Percentiles rank a stretch among this genome's conserved stretches.
Evolutionary conservation across 352 stramenopile species (phyloP).

Genomic region (Phytophthora syringae): DNA sequence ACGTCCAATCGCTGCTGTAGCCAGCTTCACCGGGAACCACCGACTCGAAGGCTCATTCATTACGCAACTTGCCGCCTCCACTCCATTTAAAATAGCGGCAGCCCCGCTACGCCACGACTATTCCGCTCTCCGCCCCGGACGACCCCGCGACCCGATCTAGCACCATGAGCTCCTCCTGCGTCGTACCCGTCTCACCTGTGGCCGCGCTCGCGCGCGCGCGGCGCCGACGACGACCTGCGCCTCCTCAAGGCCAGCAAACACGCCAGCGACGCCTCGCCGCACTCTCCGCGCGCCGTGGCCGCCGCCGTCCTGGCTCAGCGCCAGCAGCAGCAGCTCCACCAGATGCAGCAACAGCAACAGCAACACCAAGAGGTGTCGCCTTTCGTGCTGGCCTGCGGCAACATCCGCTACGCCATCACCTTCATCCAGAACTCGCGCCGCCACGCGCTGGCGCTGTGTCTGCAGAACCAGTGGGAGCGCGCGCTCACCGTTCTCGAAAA

Average conservation of each 20-base stretch:
- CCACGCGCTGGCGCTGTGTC: slow-evolving; percentile 68
- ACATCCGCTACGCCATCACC: slow-evolving; percentile 71
- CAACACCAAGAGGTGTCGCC: slow-evolving; percentile 37
- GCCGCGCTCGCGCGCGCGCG: slow-evolving; percentile 56
- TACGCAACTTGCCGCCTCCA: slow-evolving; percentile 27
- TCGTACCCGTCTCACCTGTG: slow-evolving; percentile 50
- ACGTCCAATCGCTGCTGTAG: slow-evolving; percentile 39
- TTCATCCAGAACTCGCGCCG: slow-evolving; percentile 82
- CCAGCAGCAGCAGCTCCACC: slow-evolving; percentile 33
- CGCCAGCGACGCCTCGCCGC: slow-evolving; percentile 52
- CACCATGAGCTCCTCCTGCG: slow-evolving; percentile 68
- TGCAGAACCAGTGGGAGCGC: slow-evolving; percentile 81
- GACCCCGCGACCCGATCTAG: slow-evolving; percentile 2
- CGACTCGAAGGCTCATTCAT: slow-evolving; percentile 21
- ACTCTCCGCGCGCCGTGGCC: slow-evolving; percentile 38
- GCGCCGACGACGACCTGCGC: slow-evolving; percentile 56
- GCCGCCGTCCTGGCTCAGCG: slow-evolving; percentile 35
- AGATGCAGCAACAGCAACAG: slow-evolving; percentile 28
- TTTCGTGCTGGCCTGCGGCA: slow-evolving; percentile 57
- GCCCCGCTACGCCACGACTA: slow-evolving; percentile 10
- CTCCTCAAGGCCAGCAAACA: slow-evolving; percentile 74
- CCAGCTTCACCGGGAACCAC: slow-evolving; percentile 19
- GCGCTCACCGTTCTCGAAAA: slow-evolving; percentile 79
- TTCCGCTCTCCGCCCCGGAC: slow-evolving; percentile 13
- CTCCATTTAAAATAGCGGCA: not conserved